Evolutionary conservation across 1,139 yeast species (phyloP).

Genomic region (Pneumocystis oryctolagi): DNA sequence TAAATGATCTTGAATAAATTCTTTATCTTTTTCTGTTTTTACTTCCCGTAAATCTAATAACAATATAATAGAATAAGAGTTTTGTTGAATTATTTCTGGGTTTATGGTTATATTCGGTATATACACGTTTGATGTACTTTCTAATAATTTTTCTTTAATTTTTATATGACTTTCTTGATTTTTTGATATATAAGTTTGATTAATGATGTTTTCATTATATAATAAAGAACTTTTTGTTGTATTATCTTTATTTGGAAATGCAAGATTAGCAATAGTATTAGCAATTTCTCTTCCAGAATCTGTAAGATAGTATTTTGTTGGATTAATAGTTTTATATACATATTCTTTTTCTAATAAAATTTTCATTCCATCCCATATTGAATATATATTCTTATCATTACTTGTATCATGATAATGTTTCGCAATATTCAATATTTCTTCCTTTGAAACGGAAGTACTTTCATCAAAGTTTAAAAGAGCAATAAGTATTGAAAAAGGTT

Average conservation of each 20-base stretch:
- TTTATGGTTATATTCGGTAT: neutral
- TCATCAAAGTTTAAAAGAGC: conserved; percentile 37
- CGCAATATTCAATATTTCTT: conserved; percentile 44
- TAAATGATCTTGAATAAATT: conserved; percentile 47
- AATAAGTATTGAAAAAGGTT: conserved; percentile 72
- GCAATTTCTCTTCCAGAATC: conserved; percentile 64
- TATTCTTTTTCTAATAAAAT: conserved; percentile 48
- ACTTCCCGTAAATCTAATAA: conserved; percentile 75
- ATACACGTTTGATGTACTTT: conserved; percentile 1
- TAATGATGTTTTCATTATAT: neutral
- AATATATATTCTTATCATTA: conserved; percentile 29
- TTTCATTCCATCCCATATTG: conserved; percentile 68
- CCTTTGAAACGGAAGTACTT: conserved; percentile 42
- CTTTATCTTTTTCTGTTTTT: conserved; percentile 42
- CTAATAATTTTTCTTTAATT: neutral
- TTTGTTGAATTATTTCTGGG: conserved; percentile 21
- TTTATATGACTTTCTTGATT: neutral
- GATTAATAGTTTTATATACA: conserved; percentile 45
- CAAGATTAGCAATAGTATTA: conserved; percentile 36
- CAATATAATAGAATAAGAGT: conserved; percentile 42
- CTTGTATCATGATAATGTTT: conserved; percentile 42
- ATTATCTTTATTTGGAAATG: conserved; percentile 18
- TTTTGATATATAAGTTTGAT: neutral
- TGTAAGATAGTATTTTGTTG: conserved; percentile 48
- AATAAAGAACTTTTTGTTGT: conserved; percentile 8